Base-by-base conservation (phyloP, 2,329 filamentous ascomycete genomes). In the Colletotrichum viniferum region DNA sequence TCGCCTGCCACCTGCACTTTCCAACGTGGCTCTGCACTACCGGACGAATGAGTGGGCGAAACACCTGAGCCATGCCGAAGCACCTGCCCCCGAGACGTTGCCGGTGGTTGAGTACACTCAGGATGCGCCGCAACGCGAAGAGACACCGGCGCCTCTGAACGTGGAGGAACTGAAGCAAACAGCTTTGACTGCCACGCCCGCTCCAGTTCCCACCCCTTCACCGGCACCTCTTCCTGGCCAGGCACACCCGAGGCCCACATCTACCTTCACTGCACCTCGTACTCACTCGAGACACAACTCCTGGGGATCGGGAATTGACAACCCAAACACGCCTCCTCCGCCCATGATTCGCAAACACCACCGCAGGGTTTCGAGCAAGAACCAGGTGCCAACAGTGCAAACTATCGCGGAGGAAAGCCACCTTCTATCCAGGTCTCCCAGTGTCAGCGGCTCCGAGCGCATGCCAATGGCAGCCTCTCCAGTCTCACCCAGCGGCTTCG, bases 21-120 rank as follows among this genome's bases (percentile, higher is more conserved):
- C 96, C 2, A 93, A 91, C 76, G 90, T 98, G 10, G 94, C 96
- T 3, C 87, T 95, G 82, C 94, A 94, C 0, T 98, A 97, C 81
- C 92, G 96, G 73, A 98, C 96, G 3, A 98, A 98, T 78, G 96
- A 98, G 85, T 98, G 96, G 96, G 95, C 96, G 0, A 98, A 98
- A 83, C 95, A 98, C 82, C 88, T 98, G 13, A 92, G 92, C 77
- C 87, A 90, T 56, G 96, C 96, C 8, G 96, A 98, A 18, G 86
- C 87, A 7, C 95, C 95, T 2, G 90, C 92, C 63, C 83, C 90
- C 1, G 93, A 95, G 9, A 89, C 92, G 3, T 82, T 94, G 14
- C 87, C 90, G 28, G 81, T 91, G 5, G 81, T 88, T 77, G 83
- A 88, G 79, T 74, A 84, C 79, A 77, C 85, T 77, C 78, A 81